Evolutionary conservation across 495 filamentous ascomycete genomes (phyloP).

Genomic region (Penicillium verhagenii): DNA sequence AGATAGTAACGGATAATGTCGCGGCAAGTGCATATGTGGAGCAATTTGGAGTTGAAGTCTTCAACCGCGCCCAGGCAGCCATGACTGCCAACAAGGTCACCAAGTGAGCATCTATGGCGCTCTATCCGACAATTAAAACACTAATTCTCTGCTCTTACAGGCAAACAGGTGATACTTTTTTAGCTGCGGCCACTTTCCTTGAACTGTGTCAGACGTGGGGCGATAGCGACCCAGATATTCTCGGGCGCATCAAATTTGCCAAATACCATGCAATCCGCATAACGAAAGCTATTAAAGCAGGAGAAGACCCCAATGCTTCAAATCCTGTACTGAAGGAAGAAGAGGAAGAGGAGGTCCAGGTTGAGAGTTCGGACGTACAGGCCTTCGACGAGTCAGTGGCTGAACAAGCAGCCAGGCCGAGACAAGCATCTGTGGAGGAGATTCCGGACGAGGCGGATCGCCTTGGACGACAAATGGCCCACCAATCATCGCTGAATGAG

Average conservation of each 20-base stretch:
- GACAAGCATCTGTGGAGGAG: constrained; percentile 59
- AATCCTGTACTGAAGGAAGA: constrained; percentile 64
- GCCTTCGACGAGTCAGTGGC: constrained; percentile 40
- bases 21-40: constrained; percentile 89
- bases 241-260: constrained; percentile 87
- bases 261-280: constrained; percentile 96
- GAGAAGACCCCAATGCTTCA: constrained; percentile 87
- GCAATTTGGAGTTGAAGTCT: constrained; percentile 87
- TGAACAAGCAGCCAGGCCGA: constrained; percentile 37
- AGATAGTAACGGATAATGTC: constrained; percentile 76
- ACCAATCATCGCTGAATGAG: constrained; percentile 44
- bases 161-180: constrained; percentile 91
- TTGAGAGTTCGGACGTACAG: constrained; percentile 46
- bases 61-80: constrained; percentile 76
- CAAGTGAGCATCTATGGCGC: constrained; percentile 51
- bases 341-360: constrained; percentile 28
- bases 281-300: constrained; percentile 82
- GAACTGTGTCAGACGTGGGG: constrained; percentile 86
- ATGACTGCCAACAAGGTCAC: constrained; percentile 83
- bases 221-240: constrained; percentile 67
- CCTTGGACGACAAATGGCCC: constrained; percentile 32
- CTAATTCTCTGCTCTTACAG: constrained; percentile 40
- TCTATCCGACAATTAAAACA: not conserved
- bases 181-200: constrained; percentile 87
- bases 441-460: constrained; percentile 48